Percentiles rank a stretch among this genome's conserved stretches.
Evolutionary conservation across 1,139 yeast genomes (phyloP).

Genomic region (Protomyces inouyei): DNA sequence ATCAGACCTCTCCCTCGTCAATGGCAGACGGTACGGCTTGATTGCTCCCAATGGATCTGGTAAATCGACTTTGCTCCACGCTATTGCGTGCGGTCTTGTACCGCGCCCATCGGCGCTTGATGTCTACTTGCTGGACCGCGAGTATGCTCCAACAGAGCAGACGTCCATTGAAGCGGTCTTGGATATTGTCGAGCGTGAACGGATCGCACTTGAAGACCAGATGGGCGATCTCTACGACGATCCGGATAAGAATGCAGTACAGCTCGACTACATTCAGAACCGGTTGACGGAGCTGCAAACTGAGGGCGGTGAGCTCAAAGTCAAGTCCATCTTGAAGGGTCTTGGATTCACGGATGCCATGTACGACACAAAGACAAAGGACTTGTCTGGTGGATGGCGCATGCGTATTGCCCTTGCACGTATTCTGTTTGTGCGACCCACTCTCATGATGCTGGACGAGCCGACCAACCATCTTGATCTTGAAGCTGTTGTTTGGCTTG

Average conservation of each 20-base stretch:
- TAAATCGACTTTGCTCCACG: conserved; percentile 87
- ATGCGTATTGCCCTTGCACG: conserved; percentile 87
- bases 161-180: conserved; percentile 96
- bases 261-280: conserved; percentile 28
- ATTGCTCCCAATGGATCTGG: conserved; percentile 99
- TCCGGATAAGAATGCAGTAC: conserved; percentile 31
- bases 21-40: conserved; percentile 94
- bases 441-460: conserved; percentile 83
- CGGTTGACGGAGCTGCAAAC: conserved; percentile 29
- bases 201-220: conserved; percentile 89
- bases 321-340: conserved; percentile 85
- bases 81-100: conserved; percentile 91
- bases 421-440: conserved; percentile 80
- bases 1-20: conserved; percentile 83
- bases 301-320: conserved; percentile 28
- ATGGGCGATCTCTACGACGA: conserved; percentile 55
- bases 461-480: conserved; percentile 98
- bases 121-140: conserved; percentile 88
- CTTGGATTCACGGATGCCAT: conserved; percentile 87
- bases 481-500: conserved; percentile 99
- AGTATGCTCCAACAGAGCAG: conserved; percentile 88
- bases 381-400: conserved; percentile 98
- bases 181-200: conserved; percentile 89
- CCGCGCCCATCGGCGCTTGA: conserved; percentile 92
- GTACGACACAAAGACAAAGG: conserved; percentile 84